Base-by-base conservation (phyloP, 768 basidiomycete species). In the Lentinus tigrinus region DNA sequence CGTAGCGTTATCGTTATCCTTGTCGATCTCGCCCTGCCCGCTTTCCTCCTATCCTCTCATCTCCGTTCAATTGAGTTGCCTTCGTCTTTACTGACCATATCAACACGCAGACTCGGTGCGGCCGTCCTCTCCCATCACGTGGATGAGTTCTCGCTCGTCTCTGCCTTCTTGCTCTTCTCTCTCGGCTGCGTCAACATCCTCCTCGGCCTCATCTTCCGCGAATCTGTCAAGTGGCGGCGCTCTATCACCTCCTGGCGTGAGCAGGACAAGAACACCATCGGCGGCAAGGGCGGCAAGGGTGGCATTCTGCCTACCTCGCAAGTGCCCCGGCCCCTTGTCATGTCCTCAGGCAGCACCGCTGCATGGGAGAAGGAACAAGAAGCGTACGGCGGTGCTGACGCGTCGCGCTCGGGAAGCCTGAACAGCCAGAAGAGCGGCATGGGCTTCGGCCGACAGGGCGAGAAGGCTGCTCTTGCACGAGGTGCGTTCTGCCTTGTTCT, bases 111-210 rank as follows among this genome's bases (percentile, higher is more conserved):
- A 10, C 94, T 95, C 78, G 78, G 77, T 23, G 77, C 79, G 2
- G 73, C 77, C n/a, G 75, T 81, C 38, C 74, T 84, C 47, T 80
- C 79, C 26, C 80, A 81, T 61, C 78, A 86, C 70, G 91, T 94
- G 56, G 87, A 93, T 66, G 85, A 84, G 59, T 95, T 96, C 77
- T 85, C 93, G 21, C 90, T 95, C 68, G 93, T 93, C 61, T 80
- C 93, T 4, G 93, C 89, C 47, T 95, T 95, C 80, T 87, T 96
- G 78, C 82, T 96, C 61, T 96, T 96, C 77, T 83, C 92, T 52
- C 67, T 96, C 57, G 94, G 93, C 21, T 93, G 91, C 72, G 73
- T 96, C 52, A 93, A 96, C 76, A 85, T 93, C 60, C 70, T 93
- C 57, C 62, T 65, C 60, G 65, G 91, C 31, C 83, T 93, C 68